phyloP scores from a whole-genome alignment of 164 flowering plant species.

The Sedum album region DNA sequence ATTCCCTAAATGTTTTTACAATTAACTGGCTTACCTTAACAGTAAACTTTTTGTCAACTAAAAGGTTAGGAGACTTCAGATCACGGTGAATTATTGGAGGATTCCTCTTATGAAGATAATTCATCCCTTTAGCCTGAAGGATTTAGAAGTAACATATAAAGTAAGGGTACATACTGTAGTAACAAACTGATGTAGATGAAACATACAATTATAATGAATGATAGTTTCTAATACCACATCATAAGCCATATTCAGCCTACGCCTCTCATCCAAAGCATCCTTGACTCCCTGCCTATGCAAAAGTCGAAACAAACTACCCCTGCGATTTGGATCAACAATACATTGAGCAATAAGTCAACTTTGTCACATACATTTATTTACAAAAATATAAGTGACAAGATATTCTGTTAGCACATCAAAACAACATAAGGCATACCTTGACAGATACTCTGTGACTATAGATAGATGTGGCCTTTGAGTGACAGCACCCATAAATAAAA shows the following conservation, averaged over 20 bases:
- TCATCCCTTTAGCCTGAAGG: constrained; percentile 7
- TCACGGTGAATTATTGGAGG: constrained; percentile 8
- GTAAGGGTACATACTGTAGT: not conserved
- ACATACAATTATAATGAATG: not conserved
- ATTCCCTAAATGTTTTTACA: too few relatives aligned
- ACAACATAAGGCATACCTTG: not conserved
- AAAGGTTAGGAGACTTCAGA: constrained; percentile 5
- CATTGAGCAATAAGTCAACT: not conserved
- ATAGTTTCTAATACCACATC: not conserved
- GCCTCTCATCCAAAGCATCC: not conserved
- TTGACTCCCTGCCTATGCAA: constrained; percentile 3
- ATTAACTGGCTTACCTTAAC: not conserved
- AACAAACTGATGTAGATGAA: not conserved
- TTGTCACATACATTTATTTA: not conserved
- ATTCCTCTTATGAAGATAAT: constrained; percentile 7
- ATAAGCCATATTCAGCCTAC: constrained; percentile 4
- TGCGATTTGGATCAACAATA: not conserved
- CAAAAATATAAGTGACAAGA: not conserved
- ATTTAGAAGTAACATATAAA: not conserved
- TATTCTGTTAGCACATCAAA: not conserved
- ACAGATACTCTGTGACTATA: constrained; percentile 2
- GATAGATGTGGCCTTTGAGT: constrained; percentile 9
- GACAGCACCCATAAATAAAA: constrained; percentile 10
- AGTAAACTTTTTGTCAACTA: constrained; percentile 6
- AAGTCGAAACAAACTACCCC: constrained; percentile 7